A percentile compares a stretch with the other conserved stretches of the same genome.
phyloP scores from a whole-genome alignment of 257 asterid genomes.

The Solanum peruvianum region DNA sequence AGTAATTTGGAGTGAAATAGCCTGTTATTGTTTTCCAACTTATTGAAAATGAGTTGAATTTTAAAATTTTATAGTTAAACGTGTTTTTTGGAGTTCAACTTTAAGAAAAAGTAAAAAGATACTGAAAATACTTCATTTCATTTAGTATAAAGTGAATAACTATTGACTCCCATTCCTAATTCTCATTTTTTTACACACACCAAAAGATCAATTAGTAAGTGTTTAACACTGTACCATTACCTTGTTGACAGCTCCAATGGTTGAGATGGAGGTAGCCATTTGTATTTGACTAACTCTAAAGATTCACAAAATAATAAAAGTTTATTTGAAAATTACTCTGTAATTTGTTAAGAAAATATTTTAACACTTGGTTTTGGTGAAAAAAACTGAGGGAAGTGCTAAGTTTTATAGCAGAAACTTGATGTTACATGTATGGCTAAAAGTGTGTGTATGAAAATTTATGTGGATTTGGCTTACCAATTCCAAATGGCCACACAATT shows the following conservation, averaged over 20 bases:
- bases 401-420: neutral
- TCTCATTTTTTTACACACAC: neutral
- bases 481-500: neutral
- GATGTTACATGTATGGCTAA: neutral
- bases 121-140: neutral
- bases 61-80: too few relatives aligned
- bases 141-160: neutral
- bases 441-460: constrained; percentile 1
- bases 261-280: constrained; percentile 37
- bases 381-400: constrained; percentile 1
- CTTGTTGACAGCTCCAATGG: constrained; percentile 25
- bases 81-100: too few relatives aligned
- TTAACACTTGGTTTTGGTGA: neutral
- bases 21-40: too few relatives aligned
- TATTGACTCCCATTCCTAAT: neutral
- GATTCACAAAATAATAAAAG: neutral
- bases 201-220: neutral
- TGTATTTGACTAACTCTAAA: neutral
- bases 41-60: too few relatives aligned
- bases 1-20: too few relatives aligned
- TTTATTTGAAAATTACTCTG: neutral
- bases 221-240: constrained; percentile 9
- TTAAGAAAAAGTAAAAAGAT: neutral
- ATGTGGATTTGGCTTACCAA: constrained; percentile 4
- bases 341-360: neutral